phyloP scores from a whole-genome alignment of 176 grass and related monocot genomes.

The Bromus sterilis region DNA sequence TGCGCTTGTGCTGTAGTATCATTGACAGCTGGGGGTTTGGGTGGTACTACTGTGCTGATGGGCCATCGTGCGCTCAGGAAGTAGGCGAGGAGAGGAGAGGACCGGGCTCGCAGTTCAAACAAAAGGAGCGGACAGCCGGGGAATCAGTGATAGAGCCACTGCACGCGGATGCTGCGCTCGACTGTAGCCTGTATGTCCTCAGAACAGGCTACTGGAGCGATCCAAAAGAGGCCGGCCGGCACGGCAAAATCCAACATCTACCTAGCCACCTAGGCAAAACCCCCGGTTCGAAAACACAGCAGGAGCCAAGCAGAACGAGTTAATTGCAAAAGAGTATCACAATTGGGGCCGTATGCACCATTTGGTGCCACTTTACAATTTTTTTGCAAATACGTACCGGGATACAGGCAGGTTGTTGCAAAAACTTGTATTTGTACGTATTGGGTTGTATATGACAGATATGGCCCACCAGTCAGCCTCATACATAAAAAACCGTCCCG shows the following conservation, averaged over 20 bases:
- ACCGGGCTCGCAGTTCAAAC: neutral
- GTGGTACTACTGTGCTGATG: neutral
- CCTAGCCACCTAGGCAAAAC: neutral
- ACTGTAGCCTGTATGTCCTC: neutral
- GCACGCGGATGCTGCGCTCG: neutral
- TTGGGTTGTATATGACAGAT: too few relatives aligned
- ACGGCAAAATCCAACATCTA: neutral
- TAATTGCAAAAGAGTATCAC: too few relatives aligned
- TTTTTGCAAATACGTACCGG: too few relatives aligned
- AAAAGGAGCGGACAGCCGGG: neutral
- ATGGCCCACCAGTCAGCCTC: too few relatives aligned
- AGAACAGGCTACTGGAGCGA: neutral
- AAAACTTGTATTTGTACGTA: too few relatives aligned
- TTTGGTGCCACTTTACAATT: too few relatives aligned
- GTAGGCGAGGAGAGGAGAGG: too few relatives aligned
- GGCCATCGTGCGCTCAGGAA: neutral
- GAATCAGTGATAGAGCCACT: neutral
- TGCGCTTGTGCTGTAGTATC: neutral
- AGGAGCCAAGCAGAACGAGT: conserved; percentile 1
- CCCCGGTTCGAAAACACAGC: neutral
- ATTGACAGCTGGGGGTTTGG: neutral
- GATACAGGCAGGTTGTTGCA: too few relatives aligned
- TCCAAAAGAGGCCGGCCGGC: neutral
- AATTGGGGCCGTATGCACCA: too few relatives aligned
- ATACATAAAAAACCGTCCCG: too few relatives aligned